Base-by-base conservation (phyloP, 352 stramenopile genomes). In the Thraustochytrium sp. region DNA sequence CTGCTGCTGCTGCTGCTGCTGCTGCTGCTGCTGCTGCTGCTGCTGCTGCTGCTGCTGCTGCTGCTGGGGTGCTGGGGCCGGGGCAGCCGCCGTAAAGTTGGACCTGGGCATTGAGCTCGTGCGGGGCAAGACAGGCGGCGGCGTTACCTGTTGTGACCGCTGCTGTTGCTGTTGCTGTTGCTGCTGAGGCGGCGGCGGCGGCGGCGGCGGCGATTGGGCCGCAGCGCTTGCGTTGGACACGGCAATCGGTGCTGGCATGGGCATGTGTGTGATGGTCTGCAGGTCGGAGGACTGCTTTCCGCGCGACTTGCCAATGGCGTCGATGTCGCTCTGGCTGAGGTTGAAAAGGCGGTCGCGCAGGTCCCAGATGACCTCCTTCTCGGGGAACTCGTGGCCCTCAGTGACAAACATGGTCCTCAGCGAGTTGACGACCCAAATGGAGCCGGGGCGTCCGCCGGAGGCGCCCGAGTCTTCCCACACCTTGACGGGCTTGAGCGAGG, bases 351-450 rank as follows among this genome's bases (percentile, higher is more conserved):
- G 37, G 18, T 88, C 76, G 31, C 49, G 40, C 9, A 84, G 31
- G 23, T 84, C 75, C 8, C 2, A 84, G 26, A 84, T 16, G 44
- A 2, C 49, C 34, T 56, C 44, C 29, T 80, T 42, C 8, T 64
- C 68, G 23, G 85, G 85, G n/a, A 74, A 34, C n/a, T 87, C 86
- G 76, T 90, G 86, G 31, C 88, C 88, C 31, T 85, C 55, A 29
- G 53, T 73, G 5, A 85, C 86, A 26, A 61, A 77, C 36, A 90
- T 55, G n/a, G 89, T 82, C 59, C 87, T 54, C 18, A 90, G 49
- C 18, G 76, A 85, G 61, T 90, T 90, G 29, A 90, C 87, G 36
- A 87, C 55, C 88, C 88, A 90, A 44, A 90, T 84, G 23, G 77
- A 86, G 2, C 88, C 88, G 16, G 87, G 80, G 23, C 83, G 62